Conservation (phyloP, 2,329 filamentous ascomycete species). For the Phaeophleospora eucalypticola region DNA sequence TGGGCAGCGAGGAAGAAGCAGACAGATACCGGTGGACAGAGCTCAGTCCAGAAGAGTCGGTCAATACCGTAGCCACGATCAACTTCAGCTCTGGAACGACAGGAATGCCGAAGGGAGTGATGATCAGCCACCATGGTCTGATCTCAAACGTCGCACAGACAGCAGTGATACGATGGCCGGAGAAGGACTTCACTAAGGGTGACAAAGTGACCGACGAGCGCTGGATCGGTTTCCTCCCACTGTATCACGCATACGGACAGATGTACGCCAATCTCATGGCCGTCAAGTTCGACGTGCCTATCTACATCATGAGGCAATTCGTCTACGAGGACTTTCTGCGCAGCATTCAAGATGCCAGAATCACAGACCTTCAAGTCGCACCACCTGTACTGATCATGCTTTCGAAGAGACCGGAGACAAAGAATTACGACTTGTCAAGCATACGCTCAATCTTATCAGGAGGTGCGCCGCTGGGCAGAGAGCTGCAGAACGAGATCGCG, state of each 20-base stretch:
- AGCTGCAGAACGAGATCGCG: constrained; percentile 39
- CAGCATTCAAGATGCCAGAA: constrained; percentile 35
- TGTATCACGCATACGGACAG: constrained; percentile 47
- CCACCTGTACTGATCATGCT: constrained; percentile 45
- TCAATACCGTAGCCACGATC: constrained; percentile 53
- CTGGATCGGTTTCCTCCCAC: constrained; percentile 45
- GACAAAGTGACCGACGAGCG: constrained; percentile 35
- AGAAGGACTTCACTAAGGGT: constrained; percentile 29
- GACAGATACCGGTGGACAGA: constrained; percentile 49
- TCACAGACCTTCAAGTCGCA: constrained; percentile 40
- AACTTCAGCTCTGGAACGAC: constrained; percentile 87
- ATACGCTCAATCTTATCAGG: constrained; percentile 40
- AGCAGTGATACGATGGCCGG: constrained; percentile 29
- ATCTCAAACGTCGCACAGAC: constrained; percentile 43
- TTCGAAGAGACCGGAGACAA: constrained; percentile 40
- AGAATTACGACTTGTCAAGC: constrained; percentile 39
- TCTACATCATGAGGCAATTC: constrained; percentile 42
- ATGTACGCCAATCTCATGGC: constrained; percentile 40
- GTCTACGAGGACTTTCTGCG: constrained; percentile 38
- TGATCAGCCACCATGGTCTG: constrained; percentile 28
- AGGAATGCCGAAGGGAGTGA: constrained; percentile 39
- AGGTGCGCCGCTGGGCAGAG: constrained; percentile 41
- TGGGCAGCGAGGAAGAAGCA: constrained; percentile 31
- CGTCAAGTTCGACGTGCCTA: constrained; percentile 44
- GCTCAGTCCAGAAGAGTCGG: constrained; percentile 49